These are phyloP conservation scores for Neurospora tetrasperma DNA, from an alignment of 495 filamentous ascomycete genomes.

Conservation along the genomic window DNA sequence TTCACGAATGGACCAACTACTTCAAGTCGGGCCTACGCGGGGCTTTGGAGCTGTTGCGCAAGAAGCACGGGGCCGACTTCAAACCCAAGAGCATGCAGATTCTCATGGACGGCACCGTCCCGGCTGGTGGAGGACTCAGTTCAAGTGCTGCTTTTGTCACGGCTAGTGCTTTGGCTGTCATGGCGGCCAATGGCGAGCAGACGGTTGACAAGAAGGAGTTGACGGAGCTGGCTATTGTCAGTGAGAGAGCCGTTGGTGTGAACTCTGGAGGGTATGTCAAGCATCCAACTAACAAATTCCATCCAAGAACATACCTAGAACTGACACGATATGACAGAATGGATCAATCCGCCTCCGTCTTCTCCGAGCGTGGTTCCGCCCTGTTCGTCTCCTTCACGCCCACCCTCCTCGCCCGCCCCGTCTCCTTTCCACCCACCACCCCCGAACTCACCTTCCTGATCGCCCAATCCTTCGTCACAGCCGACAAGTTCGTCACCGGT, in stretches of 20 bases:
- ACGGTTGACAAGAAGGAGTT: slow-evolving; percentile 80
- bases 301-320: neutral
- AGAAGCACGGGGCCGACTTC: slow-evolving; percentile 49
- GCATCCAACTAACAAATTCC: neutral
- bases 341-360: slow-evolving; percentile 97
- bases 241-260: slow-evolving; percentile 87
- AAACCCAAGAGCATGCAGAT: slow-evolving; percentile 74
- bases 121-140: slow-evolving; percentile 80
- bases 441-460: slow-evolving; percentile 87
- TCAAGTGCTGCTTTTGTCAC: slow-evolving; percentile 93
- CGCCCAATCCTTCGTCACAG: slow-evolving; percentile 85
- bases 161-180: slow-evolving; percentile 76
- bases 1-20: slow-evolving; percentile 96
- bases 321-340: slow-evolving; percentile 43
- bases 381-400: slow-evolving; percentile 88
- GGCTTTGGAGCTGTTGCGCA: slow-evolving; percentile 66
- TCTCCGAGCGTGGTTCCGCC: slow-evolving; percentile 73
- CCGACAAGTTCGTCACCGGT: slow-evolving; percentile 88
- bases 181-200: slow-evolving; percentile 74
- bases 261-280: slow-evolving; percentile 78
- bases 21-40: slow-evolving; percentile 87
- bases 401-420: slow-evolving; percentile 58
- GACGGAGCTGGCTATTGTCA: slow-evolving; percentile 83
- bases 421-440: slow-evolving; percentile 72
- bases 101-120: slow-evolving; percentile 83